These are phyloP conservation scores for Exophiala oligosperma DNA, from an alignment of 2,329 filamentous ascomycete species.

Conservation along the genomic window DNA sequence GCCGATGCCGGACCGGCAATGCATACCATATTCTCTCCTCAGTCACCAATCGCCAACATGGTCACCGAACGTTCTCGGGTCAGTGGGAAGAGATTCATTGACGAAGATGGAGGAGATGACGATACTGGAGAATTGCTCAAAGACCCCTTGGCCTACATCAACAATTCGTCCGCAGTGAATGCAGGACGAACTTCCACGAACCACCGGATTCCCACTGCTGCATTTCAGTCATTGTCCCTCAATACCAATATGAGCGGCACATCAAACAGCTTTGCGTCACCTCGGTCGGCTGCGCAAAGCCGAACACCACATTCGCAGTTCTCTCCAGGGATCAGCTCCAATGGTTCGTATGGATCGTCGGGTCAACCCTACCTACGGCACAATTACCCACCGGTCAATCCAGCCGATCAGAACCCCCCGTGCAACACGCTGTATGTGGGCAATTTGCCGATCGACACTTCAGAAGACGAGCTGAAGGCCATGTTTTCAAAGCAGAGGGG, in stretches of 20 bases:
- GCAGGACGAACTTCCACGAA: conserved; percentile 65
- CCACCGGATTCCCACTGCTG: conserved; percentile 67
- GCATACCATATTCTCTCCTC: conserved; percentile 61
- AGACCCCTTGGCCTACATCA: conserved; percentile 66
- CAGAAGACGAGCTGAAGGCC: conserved; percentile 91
- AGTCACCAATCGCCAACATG: conserved; percentile 56
- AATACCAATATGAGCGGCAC: conserved; percentile 59
- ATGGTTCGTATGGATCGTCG: conserved; percentile 56
- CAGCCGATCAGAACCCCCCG: conserved; percentile 92
- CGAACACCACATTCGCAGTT: conserved; percentile 56
- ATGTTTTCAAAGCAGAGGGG: conserved; percentile 91
- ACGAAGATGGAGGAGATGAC: conserved; percentile 60
- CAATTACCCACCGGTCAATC: conserved; percentile 83
- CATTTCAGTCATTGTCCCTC: conserved; percentile 69
- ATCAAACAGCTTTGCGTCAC: conserved; percentile 49
- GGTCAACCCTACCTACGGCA: conserved; percentile 60
- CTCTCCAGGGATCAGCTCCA: conserved; percentile 55
- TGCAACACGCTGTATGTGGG: conserved; percentile 98
- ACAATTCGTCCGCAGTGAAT: conserved; percentile 59
- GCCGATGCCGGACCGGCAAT: conserved; percentile 51
- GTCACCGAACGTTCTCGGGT: conserved; percentile 53
- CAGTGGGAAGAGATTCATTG: conserved; percentile 64
- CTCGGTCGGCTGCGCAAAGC: conserved; percentile 49
- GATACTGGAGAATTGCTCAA: conserved; percentile 63
- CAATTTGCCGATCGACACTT: conserved; percentile 90